These are phyloP conservation scores for Leucocoprinus leucothites DNA, from an alignment of 768 basidiomycete species.

Conservation along the genomic window DNA sequence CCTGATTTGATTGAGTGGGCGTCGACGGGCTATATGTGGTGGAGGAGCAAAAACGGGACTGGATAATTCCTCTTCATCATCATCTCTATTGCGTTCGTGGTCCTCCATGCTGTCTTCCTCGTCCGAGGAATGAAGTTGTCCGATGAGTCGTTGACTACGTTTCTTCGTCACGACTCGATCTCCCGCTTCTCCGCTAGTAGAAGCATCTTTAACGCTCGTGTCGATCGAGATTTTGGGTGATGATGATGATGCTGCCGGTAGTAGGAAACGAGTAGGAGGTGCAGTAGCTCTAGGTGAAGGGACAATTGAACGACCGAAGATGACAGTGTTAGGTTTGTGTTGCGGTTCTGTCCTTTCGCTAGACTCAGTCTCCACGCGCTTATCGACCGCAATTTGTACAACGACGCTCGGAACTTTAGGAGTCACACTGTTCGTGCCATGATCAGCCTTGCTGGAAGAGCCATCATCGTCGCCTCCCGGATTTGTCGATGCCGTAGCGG, in stretches of 20 bases:
- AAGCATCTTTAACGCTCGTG: neutral
- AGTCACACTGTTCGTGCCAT: no score
- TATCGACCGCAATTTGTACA: conserved; percentile 6
- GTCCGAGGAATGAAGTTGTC: conserved; percentile 10
- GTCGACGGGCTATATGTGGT: neutral
- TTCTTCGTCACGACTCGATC: neutral
- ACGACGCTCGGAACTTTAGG: neutral
- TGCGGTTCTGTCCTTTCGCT: neutral
- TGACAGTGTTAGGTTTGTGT: neutral
- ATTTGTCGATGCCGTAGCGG: neutral
- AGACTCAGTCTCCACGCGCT: conserved; percentile 3
- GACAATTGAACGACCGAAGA: neutral
- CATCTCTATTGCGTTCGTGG: neutral
- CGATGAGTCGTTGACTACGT: conserved; percentile 1
- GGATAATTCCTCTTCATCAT: neutral
- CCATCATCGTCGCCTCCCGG: neutral
- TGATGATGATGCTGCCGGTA: no score
- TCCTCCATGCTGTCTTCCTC: no score
- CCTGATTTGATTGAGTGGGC: neutral
- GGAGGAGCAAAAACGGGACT: conserved; percentile 10
- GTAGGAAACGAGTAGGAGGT: no score
- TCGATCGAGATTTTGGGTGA: no score
- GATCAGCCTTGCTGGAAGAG: no score
- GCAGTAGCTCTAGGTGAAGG: no score
- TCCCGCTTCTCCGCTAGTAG: neutral